These are phyloP conservation scores for Penicillium coprophilum DNA, from an alignment of 495 filamentous ascomycete genomes.

Conservation along the genomic window DNA sequence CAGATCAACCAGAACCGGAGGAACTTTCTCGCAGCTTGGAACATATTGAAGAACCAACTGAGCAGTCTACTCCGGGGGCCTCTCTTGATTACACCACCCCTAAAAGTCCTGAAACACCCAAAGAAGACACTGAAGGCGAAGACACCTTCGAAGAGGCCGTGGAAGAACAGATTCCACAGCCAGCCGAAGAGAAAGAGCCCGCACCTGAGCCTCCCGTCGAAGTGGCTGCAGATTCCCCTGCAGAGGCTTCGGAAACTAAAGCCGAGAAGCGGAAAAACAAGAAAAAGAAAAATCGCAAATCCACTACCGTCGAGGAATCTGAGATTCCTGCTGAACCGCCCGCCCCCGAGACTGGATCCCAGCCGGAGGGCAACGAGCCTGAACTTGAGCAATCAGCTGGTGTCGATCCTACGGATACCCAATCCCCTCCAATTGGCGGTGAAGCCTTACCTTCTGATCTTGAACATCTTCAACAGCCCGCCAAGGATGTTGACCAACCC, in stretches of 20 bases:
- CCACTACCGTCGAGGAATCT: conserved; percentile 24
- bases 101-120: conserved; percentile 2
- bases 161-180: conserved; percentile 15
- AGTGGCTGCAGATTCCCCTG: neutral
- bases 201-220: conserved; percentile 8
- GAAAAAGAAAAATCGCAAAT: conserved; percentile 40
- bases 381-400: conserved; percentile 18
- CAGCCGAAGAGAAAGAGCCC: conserved; percentile 1
- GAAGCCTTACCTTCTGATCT: conserved; percentile 19
- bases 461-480: conserved; percentile 1
- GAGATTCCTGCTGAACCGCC: conserved; percentile 14
- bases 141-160: conserved; percentile 29
- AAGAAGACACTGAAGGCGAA: conserved; percentile 21
- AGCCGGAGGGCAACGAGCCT: conserved; percentile 13
- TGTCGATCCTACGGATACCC: conserved; percentile 17
- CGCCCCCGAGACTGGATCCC: conserved; percentile 19
- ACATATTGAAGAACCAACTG: neutral
- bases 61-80: neutral
- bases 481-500: neutral
- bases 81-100: neutral
- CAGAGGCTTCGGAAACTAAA: conserved; percentile 14
- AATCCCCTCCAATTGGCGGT: conserved; percentile 22
- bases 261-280: conserved; percentile 35
- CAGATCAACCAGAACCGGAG: neutral
- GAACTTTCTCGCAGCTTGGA: neutral